Percentiles rank a stretch among this genome's conserved stretches.
Evolutionary conservation across 192 early-diverging fungal species (phyloP).

Genomic region (Entomortierella lignicola): DNA sequence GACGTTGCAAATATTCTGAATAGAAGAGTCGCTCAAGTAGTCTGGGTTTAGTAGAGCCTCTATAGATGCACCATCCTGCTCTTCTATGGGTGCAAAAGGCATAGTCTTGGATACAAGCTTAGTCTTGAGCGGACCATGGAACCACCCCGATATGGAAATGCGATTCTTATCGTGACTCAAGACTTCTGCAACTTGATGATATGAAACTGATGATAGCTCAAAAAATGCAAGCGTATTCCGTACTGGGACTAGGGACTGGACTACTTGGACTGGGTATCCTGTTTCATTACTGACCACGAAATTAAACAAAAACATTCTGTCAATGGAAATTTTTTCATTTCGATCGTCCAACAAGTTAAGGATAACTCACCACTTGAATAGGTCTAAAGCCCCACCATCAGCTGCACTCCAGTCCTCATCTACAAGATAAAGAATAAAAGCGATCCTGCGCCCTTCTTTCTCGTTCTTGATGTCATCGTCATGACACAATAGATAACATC

Average conservation of each 20-base stretch:
- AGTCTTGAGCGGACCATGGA: slow-evolving; percentile 67
- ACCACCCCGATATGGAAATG: slow-evolving; percentile 75
- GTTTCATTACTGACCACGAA: slow-evolving; percentile 42
- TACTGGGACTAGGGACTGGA: slow-evolving; percentile 59
- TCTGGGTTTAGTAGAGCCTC: slow-evolving; percentile 60
- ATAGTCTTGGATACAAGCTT: slow-evolving; percentile 47
- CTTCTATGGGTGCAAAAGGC: slow-evolving; percentile 10
- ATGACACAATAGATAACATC: slow-evolving; percentile 75
- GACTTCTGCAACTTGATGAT: slow-evolving; percentile 71
- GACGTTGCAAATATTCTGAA: slow-evolving; percentile 56
- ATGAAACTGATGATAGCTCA: slow-evolving; percentile 66
- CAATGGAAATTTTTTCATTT: background rate
- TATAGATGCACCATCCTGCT: slow-evolving; percentile 14
- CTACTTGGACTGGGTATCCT: slow-evolving; percentile 60
- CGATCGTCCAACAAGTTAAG: background rate
- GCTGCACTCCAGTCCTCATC: slow-evolving; percentile 71
- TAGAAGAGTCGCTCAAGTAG: slow-evolving; percentile 52
- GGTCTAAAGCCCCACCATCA: slow-evolving; percentile 72
- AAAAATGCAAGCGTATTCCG: slow-evolving; percentile 72
- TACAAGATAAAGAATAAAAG: slow-evolving; percentile 80
- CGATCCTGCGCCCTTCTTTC: slow-evolving; percentile 67
- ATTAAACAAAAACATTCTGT: background rate
- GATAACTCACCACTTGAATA: slow-evolving; percentile 63
- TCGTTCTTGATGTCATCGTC: slow-evolving; percentile 80
- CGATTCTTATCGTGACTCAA: slow-evolving; percentile 52